Evolutionary conservation across 202 grass and related monocot genomes (phyloP).

Genomic region (Musa balbisiana): DNA sequence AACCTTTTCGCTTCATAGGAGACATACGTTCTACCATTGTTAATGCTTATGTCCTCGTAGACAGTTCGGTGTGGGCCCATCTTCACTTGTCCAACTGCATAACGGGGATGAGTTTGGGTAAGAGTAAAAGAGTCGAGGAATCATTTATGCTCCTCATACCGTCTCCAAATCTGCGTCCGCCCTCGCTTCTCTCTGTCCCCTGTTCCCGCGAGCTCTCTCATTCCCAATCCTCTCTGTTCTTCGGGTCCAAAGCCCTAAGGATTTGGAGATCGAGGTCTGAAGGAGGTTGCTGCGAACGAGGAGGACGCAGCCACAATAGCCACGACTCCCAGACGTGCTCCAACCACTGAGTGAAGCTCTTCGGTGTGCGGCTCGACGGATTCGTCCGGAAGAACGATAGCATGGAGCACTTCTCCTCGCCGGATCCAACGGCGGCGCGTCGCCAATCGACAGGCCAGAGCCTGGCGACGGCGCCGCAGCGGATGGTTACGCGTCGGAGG

Average conservation of each 20-base stretch:
- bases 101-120: no score
- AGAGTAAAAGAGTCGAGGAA: no score
- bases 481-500: slow-evolving; percentile 86
- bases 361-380: slow-evolving; percentile 88
- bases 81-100: no score
- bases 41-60: no score
- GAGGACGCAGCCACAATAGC: slow-evolving; percentile 74
- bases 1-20: no score
- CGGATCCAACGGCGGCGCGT: slow-evolving; percentile 72
- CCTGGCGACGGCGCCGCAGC: slow-evolving; percentile 9
- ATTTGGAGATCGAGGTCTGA: not conserved
- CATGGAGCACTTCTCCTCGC: slow-evolving; percentile 88
- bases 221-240: not conserved
- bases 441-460: slow-evolving; percentile 61
- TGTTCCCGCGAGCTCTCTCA: not conserved
- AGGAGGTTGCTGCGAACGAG: not conserved
- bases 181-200: not conserved
- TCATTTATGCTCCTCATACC: no score
- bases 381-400: slow-evolving; percentile 92
- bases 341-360: slow-evolving; percentile 88
- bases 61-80: no score
- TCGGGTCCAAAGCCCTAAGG: not conserved
- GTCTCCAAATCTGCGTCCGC: no score
- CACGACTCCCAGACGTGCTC: slow-evolving; percentile 96
- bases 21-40: no score